phyloP scores from a whole-genome alignment of 306 rosid species.

The Quercus rubra region DNA sequence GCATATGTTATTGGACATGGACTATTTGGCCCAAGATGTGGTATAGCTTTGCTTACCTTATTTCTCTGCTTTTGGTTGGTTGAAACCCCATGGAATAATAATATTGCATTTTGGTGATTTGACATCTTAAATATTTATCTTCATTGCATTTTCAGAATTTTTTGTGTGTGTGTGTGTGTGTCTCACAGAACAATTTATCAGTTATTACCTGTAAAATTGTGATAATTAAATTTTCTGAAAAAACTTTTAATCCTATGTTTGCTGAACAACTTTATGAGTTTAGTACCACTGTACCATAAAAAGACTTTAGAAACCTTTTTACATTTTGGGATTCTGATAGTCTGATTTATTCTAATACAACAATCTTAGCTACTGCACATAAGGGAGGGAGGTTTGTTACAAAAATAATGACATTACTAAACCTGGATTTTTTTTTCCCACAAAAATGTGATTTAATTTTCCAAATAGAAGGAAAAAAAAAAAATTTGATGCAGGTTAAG shows the following conservation, averaged over 20 bases:
- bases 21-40: slow-evolving; percentile 86
- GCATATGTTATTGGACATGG: slow-evolving; percentile 87
- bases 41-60: slow-evolving; percentile 36
- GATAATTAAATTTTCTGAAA: neutral
- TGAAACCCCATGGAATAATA: slow-evolving; percentile 8
- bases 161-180: neutral
- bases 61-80: slow-evolving; percentile 13
- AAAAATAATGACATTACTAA: neutral
- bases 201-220: neutral
- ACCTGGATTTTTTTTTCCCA: neutral
- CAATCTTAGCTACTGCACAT: neutral
- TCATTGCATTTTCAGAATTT: neutral
- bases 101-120: neutral
- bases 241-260: neutral
- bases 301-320: neutral
- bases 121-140: neutral
- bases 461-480: neutral
- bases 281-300: neutral
- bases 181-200: neutral
- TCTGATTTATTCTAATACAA: neutral
- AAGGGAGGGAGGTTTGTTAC: neutral
- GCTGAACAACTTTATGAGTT: too few relatives aligned
- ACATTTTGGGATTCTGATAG: neutral
- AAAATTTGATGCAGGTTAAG: neutral
- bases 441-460: neutral